These are phyloP conservation scores for Backusella macrospora DNA, from an alignment of 192 early-diverging fungal genomes.

Conservation along the genomic window DNA sequence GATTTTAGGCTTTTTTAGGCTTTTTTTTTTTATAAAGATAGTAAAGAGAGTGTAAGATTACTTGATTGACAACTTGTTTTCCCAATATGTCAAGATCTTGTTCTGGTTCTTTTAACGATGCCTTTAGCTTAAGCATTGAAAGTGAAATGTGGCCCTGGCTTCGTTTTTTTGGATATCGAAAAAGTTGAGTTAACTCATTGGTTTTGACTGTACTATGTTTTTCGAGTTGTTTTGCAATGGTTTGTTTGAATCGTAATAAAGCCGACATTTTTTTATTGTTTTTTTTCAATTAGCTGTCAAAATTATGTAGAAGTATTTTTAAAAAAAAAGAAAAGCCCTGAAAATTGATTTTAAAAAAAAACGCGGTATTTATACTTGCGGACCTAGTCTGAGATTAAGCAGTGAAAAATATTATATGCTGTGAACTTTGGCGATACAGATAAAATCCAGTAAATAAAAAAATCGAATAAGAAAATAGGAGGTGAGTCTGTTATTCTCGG, in stretches of 20 bases:
- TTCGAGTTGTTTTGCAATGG: constrained; percentile 14
- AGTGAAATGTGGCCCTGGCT: constrained; percentile 15
- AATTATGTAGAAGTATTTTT: background rate
- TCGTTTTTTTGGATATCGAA: constrained; percentile 5
- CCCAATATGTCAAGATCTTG: background rate
- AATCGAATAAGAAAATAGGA: too few relatives aligned
- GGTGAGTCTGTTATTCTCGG: too few relatives aligned
- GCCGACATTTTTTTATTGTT: constrained; percentile 17
- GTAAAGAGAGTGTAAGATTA: background rate
- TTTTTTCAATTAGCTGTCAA: too few relatives aligned
- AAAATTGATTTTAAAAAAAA: background rate
- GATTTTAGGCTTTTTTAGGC: too few relatives aligned
- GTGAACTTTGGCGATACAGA: too few relatives aligned
- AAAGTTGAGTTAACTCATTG: background rate
- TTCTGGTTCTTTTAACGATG: background rate
- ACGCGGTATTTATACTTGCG: too few relatives aligned
- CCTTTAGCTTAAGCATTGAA: background rate
- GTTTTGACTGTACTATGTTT: background rate
- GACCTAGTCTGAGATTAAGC: too few relatives aligned
- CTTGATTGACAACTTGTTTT: background rate
- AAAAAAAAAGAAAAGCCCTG: background rate
- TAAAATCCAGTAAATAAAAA: too few relatives aligned
- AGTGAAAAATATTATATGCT: too few relatives aligned
- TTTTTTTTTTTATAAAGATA: background rate
- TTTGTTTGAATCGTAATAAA: constrained; percentile 10